A percentile compares a stretch with the other conserved stretches of the same genome.
Conservation (phyloP, 1,284 basidiomycete genomes). For the Bondarzewia mesenterica region DNA sequence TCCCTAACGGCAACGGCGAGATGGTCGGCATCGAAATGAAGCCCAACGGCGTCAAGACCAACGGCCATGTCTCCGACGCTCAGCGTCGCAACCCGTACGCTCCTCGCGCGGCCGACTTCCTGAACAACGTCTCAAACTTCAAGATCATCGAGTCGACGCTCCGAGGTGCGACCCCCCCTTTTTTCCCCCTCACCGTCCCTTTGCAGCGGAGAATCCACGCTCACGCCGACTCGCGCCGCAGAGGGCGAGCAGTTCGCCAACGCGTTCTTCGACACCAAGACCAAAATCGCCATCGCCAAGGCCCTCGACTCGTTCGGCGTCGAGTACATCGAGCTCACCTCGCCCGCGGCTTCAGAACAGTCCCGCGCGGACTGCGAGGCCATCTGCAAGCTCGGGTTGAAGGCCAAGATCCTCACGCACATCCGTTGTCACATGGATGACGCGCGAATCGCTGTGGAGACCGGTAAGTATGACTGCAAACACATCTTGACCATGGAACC, state of each 20-base stretch:
- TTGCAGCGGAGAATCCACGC: too few relatives aligned
- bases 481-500: too few relatives aligned
- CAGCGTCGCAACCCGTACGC: slow-evolving; percentile 74
- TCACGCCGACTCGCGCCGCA: too few relatives aligned
- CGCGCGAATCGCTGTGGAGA: slow-evolving; percentile 97
- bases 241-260: slow-evolving; percentile 99
- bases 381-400: slow-evolving; percentile 98
- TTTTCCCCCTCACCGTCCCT: neutral
- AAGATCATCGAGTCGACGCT: slow-evolving; percentile 97
- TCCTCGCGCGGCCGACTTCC: slow-evolving; percentile 82
- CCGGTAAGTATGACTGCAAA: slow-evolving; percentile 55
- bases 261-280: slow-evolving; percentile 99
- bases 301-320: slow-evolving; percentile 97
- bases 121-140: slow-evolving; percentile 90
- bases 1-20: slow-evolving; percentile 39
- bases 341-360: slow-evolving; percentile 96
- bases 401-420: slow-evolving; percentile 96
- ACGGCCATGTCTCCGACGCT: slow-evolving; percentile 29
- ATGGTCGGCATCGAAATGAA: slow-evolving; percentile 61
- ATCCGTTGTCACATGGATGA: slow-evolving; percentile 99
- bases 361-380: slow-evolving; percentile 93
- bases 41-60: slow-evolving; percentile 21
- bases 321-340: slow-evolving; percentile 99
- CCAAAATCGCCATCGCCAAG: slow-evolving; percentile 99
- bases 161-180: slow-evolving; percentile 49